Base-by-base conservation (phyloP, 2,329 filamentous ascomycete genomes). In the Canariomyces notabilis region DNA sequence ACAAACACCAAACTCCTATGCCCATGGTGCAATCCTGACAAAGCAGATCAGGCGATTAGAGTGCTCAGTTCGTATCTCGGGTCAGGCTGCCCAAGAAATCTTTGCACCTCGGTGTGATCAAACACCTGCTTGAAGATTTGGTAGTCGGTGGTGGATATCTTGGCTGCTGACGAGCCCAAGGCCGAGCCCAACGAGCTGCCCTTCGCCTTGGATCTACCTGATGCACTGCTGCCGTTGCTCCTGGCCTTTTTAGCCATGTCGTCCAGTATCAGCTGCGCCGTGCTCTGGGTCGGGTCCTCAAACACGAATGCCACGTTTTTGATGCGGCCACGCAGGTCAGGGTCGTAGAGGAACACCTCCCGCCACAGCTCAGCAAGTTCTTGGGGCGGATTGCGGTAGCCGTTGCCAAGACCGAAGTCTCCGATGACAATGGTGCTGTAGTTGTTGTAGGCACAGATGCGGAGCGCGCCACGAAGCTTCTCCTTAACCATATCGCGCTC, bases 401-500 rank as follows among this genome's bases (percentile, higher is more conserved):
- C 71, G 51, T 82, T 82, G 37, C 81, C 81, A 6, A 83, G 68
- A 2, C 81, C 81, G 59, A 83, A 85, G 54, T 80, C 80, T 18
- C 79, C 79, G 48, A 84, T 75, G 41, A 80, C 77, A 18, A 85
- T 69, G 48, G 74, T 72, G 33, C 70, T 66, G 58, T 81, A 79
- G 48, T 71, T 69, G 56, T 79, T 74, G 57, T 74, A 77, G 15
- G 77, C 77, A 52, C 84, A 86, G 52, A 89, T 87, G 37, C 81
- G 76, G 15, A 89, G 75, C 2, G 84, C 81, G 1, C 80, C 78
- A 18, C 80, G 78, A 63, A 89, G 82, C 66, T 89, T 88, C 57
- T 85, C 81, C 57, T 75, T 76, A 67, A 87, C 85, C 62, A 88
- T 73, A 54, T 85, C 80, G 50, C 77, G 77, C 65, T 89, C 86